phyloP scores from a whole-genome alignment of 345 rosid genomes.

The Salix dunnii region DNA sequence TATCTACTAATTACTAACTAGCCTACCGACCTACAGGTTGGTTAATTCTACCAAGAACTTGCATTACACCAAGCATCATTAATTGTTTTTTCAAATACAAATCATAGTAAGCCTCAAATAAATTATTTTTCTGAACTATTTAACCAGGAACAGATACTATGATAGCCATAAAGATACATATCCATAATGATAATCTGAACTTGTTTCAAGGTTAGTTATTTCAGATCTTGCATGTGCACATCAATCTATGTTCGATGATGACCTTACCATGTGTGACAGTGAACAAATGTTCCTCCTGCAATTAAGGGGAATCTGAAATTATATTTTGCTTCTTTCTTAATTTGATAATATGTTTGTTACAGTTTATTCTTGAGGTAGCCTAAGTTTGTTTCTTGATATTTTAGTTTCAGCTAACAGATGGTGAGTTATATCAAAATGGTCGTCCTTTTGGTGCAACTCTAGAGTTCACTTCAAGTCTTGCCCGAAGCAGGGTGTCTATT shows the following conservation, averaged over 20 bases:
- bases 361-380: not conserved
- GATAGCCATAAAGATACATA: no score
- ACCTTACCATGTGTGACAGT: not conserved
- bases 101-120: no score
- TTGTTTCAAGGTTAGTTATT: not conserved
- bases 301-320: not conserved
- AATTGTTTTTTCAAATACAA: no score
- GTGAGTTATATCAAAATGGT: constrained; percentile 41
- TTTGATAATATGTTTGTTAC: not conserved
- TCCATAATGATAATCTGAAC: no score
- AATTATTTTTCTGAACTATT: no score
- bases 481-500: constrained; percentile 56
- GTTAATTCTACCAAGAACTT: no score
- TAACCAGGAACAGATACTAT: no score
- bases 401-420: constrained; percentile 53
- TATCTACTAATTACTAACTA: no score
- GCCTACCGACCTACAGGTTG: no score
- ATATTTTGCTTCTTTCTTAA: not conserved
- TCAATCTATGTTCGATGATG: not conserved
- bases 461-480: constrained; percentile 44
- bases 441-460: constrained; percentile 48
- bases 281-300: not conserved
- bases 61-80: no score
- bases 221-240: not conserved
- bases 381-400: constrained; percentile 4